Evolutionary conservation across 164 flowering plant genomes (phyloP), one percentile per base, ranked within the genome.

Genomic region (Pachysandra terminalis): DNA sequence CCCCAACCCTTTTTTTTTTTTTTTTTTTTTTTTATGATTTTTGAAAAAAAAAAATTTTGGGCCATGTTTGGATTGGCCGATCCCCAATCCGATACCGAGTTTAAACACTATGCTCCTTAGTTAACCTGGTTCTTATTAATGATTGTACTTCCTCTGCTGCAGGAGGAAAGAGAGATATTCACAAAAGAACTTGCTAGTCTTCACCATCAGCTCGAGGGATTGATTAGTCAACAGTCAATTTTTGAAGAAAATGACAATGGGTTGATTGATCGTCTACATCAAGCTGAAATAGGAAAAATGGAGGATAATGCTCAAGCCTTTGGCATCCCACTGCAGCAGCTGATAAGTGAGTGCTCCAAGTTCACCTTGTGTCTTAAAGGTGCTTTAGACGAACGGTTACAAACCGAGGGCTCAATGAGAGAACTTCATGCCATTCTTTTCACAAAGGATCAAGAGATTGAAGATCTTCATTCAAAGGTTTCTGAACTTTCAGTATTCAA

Each of bases 91-190:
- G n/a, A n/a, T n/a, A n/a, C n/a, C n/a, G n/a, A n/a, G n/a, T n/a
- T n/a, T n/a, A n/a, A n/a, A n/a, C n/a, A n/a, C n/a, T n/a, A n/a
- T n/a, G n/a, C n/a, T n/a, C n/a, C n/a, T n/a, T 16, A 54, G 9
- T 28, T 12, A 19, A 58, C 23, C 23, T 52, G 13, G 24, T 68
- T 22, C 35, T 41, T n/a, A 53, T 68, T 59, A 25, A n/a, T 49
- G 2, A 58, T 53, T 63, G 54, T 35, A 41, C 1, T 72, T 68
- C 66, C 5, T 32, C 3, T 68, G 54, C 26, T 82, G 81, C 81
- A 94, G 96, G 91, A 81, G 78, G 96, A 91, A 72, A 84, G 80
- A 69, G 85, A 79, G 24, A 66, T n/a, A 32, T 55, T 79, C 60
- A 65, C 55, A 9, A 72, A 59, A 67, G 90, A 82, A 71, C 67